These are phyloP conservation scores for Entomophthora muscae DNA, from an alignment of 371 early-diverging fungal genomes.

Conservation along the genomic window DNA sequence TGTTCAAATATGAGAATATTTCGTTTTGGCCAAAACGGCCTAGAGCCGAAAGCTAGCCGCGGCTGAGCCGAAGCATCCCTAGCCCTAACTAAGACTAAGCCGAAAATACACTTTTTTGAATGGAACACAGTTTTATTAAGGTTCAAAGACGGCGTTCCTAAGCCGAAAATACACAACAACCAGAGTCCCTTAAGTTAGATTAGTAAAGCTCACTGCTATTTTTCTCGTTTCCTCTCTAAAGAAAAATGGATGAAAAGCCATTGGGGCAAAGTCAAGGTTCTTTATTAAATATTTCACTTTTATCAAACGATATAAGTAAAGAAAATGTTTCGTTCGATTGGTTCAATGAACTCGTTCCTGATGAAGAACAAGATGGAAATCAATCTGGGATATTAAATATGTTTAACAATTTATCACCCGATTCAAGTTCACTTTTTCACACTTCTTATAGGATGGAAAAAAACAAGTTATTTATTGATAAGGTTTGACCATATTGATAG, in stretches of 20 bases:
- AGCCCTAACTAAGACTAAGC: too few species aligned
- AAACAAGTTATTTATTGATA: not conserved
- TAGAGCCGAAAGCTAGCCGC: too few species aligned
- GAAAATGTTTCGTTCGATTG: not conserved
- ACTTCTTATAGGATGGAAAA: not conserved
- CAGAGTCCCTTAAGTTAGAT: too few species aligned
- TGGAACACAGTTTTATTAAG: too few species aligned
- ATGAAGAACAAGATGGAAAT: not conserved
- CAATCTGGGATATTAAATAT: not conserved
- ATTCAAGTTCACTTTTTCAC: not conserved
- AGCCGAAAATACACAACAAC: too few species aligned
- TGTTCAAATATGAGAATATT: too few species aligned
- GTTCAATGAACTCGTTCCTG: not conserved
- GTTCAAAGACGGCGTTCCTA: too few species aligned
- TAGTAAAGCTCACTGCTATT: too few species aligned
- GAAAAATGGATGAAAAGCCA: not conserved
- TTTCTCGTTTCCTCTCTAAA: not conserved
- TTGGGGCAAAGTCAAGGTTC: not conserved
- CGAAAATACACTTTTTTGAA: too few species aligned
- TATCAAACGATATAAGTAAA: not conserved
- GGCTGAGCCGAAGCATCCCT: too few species aligned
- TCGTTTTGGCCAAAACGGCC: too few species aligned
- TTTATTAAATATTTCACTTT: not conserved
- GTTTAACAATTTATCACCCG: not conserved
- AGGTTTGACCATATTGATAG: not conserved